Conservation (phyloP, 2,329 filamentous ascomycete genomes). For the Fonsecaea pedrosoi region DNA sequence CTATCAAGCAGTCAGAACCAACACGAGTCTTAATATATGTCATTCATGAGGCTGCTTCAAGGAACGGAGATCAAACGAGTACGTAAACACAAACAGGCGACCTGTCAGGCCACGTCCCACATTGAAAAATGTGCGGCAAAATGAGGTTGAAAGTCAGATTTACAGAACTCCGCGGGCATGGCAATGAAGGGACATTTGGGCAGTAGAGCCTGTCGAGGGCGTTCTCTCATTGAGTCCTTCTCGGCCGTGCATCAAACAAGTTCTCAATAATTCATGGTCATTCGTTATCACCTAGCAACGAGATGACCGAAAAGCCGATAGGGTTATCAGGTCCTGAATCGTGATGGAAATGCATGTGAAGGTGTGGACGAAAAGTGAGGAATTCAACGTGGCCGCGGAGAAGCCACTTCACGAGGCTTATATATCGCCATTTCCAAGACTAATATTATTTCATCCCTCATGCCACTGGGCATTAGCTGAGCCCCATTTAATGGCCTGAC, state of each 20-base stretch:
- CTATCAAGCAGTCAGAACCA: background rate
- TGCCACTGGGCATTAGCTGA: background rate
- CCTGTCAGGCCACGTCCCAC: constrained; percentile 2
- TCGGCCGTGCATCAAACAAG: background rate
- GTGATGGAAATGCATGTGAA: background rate
- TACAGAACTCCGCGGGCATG: constrained; percentile 5
- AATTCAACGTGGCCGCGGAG: background rate
- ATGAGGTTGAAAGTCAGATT: background rate
- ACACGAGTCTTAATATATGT: background rate
- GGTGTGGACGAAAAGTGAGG: background rate
- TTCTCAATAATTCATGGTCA: background rate
- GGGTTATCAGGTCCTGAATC: background rate
- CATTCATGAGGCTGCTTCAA: background rate
- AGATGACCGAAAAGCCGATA: background rate
- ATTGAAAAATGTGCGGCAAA: background rate
- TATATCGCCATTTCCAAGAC: constrained; percentile 4
- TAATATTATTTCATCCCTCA: background rate
- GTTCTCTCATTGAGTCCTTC: background rate
- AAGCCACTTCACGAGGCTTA: background rate
- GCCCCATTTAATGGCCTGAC: background rate
- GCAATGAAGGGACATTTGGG: background rate
- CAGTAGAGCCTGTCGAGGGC: background rate
- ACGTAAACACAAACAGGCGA: background rate
- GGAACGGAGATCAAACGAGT: background rate
- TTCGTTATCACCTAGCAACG: background rate